Conservation (phyloP, 2,329 filamentous ascomycete species). For the Fusarium begoniae region DNA sequence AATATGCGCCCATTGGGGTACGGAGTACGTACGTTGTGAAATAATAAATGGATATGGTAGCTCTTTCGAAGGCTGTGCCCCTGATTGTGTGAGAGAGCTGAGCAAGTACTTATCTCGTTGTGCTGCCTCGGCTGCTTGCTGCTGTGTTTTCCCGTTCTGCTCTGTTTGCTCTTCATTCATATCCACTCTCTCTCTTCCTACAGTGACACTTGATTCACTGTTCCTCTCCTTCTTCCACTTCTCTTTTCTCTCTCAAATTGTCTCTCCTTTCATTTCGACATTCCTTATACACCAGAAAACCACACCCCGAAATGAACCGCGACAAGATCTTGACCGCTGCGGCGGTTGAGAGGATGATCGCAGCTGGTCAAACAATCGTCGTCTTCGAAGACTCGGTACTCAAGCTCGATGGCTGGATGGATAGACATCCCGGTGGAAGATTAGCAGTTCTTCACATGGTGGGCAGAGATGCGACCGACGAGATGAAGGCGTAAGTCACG, state of each 20-base stretch:
- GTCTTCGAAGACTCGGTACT: slow-evolving; percentile 65
- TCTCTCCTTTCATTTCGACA: not conserved
- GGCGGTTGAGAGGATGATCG: slow-evolving; percentile 62
- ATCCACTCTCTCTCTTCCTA: not conserved
- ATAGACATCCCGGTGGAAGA: slow-evolving; percentile 66
- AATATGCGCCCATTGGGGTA: not conserved
- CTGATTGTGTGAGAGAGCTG: not conserved
- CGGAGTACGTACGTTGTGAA: not conserved
- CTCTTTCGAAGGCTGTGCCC: not conserved
- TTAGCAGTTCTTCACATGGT: slow-evolving; percentile 67
- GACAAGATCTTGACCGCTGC: slow-evolving; percentile 55
- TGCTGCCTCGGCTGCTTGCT: slow-evolving; percentile 1
- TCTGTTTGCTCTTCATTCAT: slow-evolving; percentile 3
- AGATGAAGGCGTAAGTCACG: slow-evolving; percentile 47
- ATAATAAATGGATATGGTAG: not conserved
- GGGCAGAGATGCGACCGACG: slow-evolving; percentile 49
- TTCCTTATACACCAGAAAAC: not conserved
- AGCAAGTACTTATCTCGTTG: slow-evolving; percentile 9
- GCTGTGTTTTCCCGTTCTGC: not conserved
- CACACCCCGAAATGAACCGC: slow-evolving; percentile 46
- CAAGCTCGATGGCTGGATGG: slow-evolving; percentile 66
- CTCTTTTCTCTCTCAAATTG: not conserved
- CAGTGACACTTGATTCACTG: not conserved
- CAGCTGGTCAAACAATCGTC: slow-evolving; percentile 64
- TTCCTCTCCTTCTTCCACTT: not conserved